These are phyloP conservation scores for Pseudisothecium myosuroides DNA, from an alignment of 225 moss, liverwort and hornwort genomes.

Conservation along the genomic window DNA sequence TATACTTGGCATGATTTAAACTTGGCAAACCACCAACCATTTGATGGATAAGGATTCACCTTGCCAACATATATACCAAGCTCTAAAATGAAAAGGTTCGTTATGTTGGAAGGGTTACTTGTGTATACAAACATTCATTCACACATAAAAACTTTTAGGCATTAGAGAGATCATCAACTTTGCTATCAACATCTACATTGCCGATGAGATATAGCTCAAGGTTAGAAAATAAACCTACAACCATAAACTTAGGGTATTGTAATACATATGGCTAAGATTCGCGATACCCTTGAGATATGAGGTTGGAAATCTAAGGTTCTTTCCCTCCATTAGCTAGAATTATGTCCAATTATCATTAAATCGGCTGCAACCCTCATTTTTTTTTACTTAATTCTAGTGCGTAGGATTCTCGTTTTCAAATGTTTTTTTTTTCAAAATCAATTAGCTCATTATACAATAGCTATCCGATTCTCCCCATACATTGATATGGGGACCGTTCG, in stretches of 20 bases:
- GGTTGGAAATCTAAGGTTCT: not conserved
- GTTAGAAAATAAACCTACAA: not conserved
- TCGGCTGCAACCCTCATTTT: not conserved
- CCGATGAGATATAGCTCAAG: accelerated
- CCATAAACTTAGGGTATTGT: not conserved
- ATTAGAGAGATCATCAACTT: not conserved
- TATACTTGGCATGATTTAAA: not conserved
- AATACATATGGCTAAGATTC: too few species aligned
- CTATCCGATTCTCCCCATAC: not conserved
- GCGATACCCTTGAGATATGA: accelerated
- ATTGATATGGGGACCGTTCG: too few species aligned
- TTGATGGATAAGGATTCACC: not conserved
- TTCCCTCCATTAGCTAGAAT: not conserved
- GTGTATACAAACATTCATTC: not conserved
- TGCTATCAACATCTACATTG: too few species aligned
- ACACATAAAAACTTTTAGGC: not conserved
- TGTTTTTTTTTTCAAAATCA: not conserved
- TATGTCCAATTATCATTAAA: not conserved
- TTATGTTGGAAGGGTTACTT: not conserved
- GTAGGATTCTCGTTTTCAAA: not conserved
- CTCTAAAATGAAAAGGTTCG: not conserved
- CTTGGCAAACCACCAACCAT: not conserved
- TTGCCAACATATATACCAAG: accelerated
- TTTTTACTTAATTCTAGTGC: accelerated
- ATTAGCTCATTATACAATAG: too few species aligned